These are phyloP conservation scores for Linnemannia hyalina DNA, from an alignment of 192 early-diverging fungal genomes.

Conservation along the genomic window DNA sequence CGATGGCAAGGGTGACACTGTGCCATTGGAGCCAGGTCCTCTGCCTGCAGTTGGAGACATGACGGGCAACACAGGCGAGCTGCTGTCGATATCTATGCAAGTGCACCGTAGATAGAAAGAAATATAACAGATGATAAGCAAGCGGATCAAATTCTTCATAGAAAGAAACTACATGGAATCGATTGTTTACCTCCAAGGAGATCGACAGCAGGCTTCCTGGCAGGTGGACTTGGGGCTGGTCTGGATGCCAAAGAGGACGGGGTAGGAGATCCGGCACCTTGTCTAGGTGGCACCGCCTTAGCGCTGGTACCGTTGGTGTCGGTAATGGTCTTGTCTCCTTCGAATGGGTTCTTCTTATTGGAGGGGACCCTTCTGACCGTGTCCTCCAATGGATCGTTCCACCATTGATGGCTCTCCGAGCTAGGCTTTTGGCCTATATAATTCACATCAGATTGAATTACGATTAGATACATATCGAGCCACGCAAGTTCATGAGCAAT, in stretches of 20 bases:
- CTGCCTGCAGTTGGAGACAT: neutral
- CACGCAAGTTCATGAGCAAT: neutral
- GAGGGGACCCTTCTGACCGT: conserved; percentile 29
- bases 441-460: neutral
- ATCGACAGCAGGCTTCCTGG: conserved; percentile 27
- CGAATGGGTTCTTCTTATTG: conserved; percentile 46
- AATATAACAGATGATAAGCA: neutral
- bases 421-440: conserved; percentile 65
- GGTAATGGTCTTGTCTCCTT: conserved; percentile 27
- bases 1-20: neutral
- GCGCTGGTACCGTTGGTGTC: neutral
- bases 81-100: neutral
- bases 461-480: neutral
- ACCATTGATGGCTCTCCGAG: conserved; percentile 66
- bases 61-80: neutral
- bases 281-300: neutral
- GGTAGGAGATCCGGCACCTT: neutral
- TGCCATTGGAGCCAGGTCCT: neutral
- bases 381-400: conserved; percentile 59
- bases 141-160: neutral
- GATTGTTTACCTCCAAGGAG: conserved; percentile 36
- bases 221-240: conserved; percentile 15
- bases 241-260: neutral
- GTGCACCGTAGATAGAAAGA: neutral
- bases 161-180: too few species aligned